Base-by-base conservation (phyloP, 768 basidiomycete genomes). In the Suillus weaverae region DNA sequence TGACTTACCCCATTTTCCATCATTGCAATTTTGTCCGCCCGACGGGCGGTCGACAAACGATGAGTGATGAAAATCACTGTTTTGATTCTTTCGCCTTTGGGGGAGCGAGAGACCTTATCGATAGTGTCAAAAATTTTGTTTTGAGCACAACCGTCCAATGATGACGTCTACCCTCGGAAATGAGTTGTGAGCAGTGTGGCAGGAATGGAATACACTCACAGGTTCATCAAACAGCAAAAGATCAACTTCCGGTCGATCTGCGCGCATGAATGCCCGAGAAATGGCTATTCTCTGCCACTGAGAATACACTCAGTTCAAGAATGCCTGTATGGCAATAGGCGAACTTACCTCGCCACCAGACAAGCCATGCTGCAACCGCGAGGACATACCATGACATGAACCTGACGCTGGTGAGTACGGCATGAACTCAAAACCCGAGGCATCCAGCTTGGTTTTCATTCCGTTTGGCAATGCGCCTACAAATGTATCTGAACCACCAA, bases 261-360 rank as follows among this genome's bases (percentile, higher is more conserved):
- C 89, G 65, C 93, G 82, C 90, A 95, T 92, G 71, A 95, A 95
- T 18, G 92, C 91, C 56, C 94, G 85, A 55, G 93, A 90, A 57
- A 95, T 84, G 20, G 94, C 93, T 63, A 96, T 85, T 69, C 91
- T 81, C 77, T 94, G 92, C 93, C 93, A 94, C 91, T 94, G 72
- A 39, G 64, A 60, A 62, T 64, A 35, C 41, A 63, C 11, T 74
- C 39, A 68, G 30, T 53, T 16, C 36, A 59, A 62, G 0, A 30
- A 44, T 59, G 68, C 63, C 62, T 65, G 62, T 66, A 53, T 30
- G 64, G 60, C 66, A 60, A 61, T 51, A 54, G 65, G 48, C 22
- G 66, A 32, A 67, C 84, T 70, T 75, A 92, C 92, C 83, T 95
- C 92, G 70, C 94, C 94, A 48, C 92, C 92, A 14, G 91, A 94